Evolutionary conservation across 257 asterid genomes (phyloP).

Genomic region (Scutellaria barbata): DNA sequence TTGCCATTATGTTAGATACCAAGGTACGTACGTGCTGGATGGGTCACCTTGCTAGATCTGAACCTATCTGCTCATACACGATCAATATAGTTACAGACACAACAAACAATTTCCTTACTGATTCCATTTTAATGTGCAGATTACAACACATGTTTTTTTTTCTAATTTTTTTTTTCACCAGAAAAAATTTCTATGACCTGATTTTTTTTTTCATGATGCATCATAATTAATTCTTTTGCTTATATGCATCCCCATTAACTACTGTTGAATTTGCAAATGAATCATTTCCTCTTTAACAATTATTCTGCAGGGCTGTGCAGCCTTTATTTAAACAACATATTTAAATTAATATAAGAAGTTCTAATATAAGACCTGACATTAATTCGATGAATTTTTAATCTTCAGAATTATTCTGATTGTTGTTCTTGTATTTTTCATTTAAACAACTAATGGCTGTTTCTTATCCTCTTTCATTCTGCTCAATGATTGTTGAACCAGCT

Average conservation of each 20-base stretch:
- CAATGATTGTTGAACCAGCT: slow-evolving; percentile 1
- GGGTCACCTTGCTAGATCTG: slow-evolving; percentile 11
- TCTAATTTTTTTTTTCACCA: neutral
- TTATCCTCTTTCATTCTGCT: neutral
- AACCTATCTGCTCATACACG: slow-evolving; percentile 21
- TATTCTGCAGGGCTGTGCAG: neutral
- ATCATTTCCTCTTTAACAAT: neutral
- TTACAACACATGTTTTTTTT: neutral
- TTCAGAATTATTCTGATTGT: too few relatives aligned
- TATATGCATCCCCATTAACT: neutral
- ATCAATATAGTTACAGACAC: slow-evolving; percentile 7
- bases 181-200: neutral
- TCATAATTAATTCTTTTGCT: neutral
- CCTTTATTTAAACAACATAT: too few relatives aligned
- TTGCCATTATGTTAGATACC: slow-evolving; percentile 96
- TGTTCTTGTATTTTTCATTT: neutral
- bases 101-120: neutral
- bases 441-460: slow-evolving; percentile 8
- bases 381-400: too few relatives aligned
- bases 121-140: neutral
- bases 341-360: too few relatives aligned
- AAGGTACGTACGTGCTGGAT: slow-evolving; percentile 58
- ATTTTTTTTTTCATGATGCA: slow-evolving; percentile 3
- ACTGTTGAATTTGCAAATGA: slow-evolving; percentile 2
- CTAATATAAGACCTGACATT: too few relatives aligned